phyloP scores from a whole-genome alignment of 495 filamentous ascomycete genomes.

The Xylaria curta region DNA sequence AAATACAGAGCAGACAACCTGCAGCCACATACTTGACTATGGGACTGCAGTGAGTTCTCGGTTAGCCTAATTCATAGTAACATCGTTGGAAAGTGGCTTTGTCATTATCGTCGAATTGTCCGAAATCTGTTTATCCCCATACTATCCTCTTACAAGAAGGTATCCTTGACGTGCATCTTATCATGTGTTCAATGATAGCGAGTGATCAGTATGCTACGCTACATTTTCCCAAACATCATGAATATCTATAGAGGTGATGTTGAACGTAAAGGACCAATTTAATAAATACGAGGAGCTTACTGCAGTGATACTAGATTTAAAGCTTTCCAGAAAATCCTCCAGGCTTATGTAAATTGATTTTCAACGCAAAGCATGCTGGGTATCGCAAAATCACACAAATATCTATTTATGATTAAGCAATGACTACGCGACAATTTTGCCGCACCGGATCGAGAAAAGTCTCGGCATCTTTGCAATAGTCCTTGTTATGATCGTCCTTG shows the following conservation, averaged over 20 bases:
- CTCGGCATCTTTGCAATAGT: slow-evolving; percentile 10
- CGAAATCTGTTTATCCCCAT: neutral
- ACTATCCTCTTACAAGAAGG: neutral
- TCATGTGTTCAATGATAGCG: neutral
- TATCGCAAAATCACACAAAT: neutral
- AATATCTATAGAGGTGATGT: neutral
- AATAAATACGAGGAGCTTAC: neutral
- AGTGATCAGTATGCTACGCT: neutral
- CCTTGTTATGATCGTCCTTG: slow-evolving; percentile 27
- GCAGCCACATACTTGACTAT: slow-evolving; percentile 9
- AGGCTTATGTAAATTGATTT: neutral
- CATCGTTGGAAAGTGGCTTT: slow-evolving; percentile 2
- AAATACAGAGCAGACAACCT: neutral
- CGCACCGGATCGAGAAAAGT: slow-evolving; percentile 11
- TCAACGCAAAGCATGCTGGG: neutral
- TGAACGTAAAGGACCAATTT: neutral
- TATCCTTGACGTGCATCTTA: neutral
- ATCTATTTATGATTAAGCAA: neutral
- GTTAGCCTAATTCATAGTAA: neutral
- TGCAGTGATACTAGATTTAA: neutral
- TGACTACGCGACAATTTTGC: slow-evolving; percentile 15
- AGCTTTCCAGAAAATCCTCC: neutral
- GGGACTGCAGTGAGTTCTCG: neutral
- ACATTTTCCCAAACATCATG: neutral
- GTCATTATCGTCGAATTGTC: neutral